phyloP scores from a whole-genome alignment of 148 eudicot species.

The Chenopodium formosanum region DNA sequence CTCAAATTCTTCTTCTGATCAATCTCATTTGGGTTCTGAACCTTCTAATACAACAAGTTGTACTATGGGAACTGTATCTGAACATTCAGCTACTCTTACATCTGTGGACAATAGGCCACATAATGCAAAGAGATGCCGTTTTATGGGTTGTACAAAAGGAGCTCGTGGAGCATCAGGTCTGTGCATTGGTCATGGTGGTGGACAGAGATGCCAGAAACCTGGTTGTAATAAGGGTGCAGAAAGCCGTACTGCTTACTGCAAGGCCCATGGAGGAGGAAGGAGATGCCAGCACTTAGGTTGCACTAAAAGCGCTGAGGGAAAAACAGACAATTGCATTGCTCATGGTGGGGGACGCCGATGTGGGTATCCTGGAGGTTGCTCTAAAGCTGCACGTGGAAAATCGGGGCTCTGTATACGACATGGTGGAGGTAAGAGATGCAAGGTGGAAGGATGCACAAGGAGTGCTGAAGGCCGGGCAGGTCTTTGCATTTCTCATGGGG shows the following conservation, averaged over 20 bases:
- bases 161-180: constrained; percentile 92
- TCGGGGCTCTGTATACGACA: constrained; percentile 89
- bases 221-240: constrained; percentile 92
- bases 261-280: constrained; percentile 95
- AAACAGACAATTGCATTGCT: constrained; percentile 83
- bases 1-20: constrained; percentile 35
- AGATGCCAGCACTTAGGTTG: constrained; percentile 86
- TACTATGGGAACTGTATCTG: constrained; percentile 45
- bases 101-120: constrained; percentile 47
- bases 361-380: constrained; percentile 60
- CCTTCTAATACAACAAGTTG: constrained; percentile 58
- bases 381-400: constrained; percentile 91
- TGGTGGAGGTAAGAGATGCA: constrained; percentile 95
- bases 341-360: constrained; percentile 95
- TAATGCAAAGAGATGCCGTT: constrained; percentile 59
- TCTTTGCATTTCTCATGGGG: constrained; percentile 93
- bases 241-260: constrained; percentile 87
- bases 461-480: constrained; percentile 94
- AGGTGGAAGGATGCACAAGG: constrained; percentile 70
- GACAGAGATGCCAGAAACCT: constrained; percentile 87
- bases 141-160: constrained; percentile 70
- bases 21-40: constrained; percentile 55
- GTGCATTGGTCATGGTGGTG: constrained; percentile 94
- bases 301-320: constrained; percentile 93
- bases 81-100: constrained; percentile 37